These are phyloP conservation scores for Chalaropsis thielavioides DNA, from an alignment of 2,329 filamentous ascomycete species.

Conservation along the genomic window DNA sequence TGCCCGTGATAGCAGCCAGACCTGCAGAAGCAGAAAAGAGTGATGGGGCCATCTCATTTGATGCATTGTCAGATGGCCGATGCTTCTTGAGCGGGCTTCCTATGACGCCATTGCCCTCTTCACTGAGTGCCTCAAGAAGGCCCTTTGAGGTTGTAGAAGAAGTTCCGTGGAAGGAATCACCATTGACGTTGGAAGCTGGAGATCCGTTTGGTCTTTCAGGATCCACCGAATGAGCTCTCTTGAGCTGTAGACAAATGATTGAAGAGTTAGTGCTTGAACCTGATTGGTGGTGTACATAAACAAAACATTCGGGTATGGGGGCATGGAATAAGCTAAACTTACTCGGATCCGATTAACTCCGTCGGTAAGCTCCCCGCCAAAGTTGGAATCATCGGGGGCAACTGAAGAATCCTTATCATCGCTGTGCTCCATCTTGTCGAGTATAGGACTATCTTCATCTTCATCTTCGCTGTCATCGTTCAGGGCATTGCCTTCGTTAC, in stretches of 20 bases:
- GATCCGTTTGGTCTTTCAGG: constrained; percentile 32
- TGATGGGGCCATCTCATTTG: constrained; percentile 13
- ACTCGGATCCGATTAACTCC: constrained; percentile 73
- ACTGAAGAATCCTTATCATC: constrained; percentile 47
- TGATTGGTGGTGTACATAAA: not conserved
- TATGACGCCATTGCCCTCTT: constrained; percentile 25
- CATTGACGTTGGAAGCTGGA: constrained; percentile 29
- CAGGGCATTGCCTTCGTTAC: constrained; percentile 48
- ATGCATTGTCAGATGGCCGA: constrained; percentile 36
- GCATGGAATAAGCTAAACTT: constrained; percentile 24
- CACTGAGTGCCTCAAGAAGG: constrained; percentile 14
- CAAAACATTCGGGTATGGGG: not conserved
- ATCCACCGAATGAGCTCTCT: constrained; percentile 64
- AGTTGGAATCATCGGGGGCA: constrained; percentile 55
- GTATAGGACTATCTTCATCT: constrained; percentile 49
- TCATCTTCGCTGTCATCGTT: constrained; percentile 59
- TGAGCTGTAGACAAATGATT: constrained; percentile 41
- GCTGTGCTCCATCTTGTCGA: constrained; percentile 50
- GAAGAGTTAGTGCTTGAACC: not conserved
- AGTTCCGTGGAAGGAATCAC: constrained; percentile 8
- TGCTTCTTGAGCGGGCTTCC: constrained; percentile 67
- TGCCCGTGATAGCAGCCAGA: constrained; percentile 16
- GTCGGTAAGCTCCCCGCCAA: constrained; percentile 61
- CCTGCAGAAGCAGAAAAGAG: constrained; percentile 16
- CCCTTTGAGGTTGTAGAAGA: constrained; percentile 13